These are phyloP conservation scores for Cytospora leucostoma DNA, from an alignment of 2,329 filamentous ascomycete genomes.

Conservation along the genomic window DNA sequence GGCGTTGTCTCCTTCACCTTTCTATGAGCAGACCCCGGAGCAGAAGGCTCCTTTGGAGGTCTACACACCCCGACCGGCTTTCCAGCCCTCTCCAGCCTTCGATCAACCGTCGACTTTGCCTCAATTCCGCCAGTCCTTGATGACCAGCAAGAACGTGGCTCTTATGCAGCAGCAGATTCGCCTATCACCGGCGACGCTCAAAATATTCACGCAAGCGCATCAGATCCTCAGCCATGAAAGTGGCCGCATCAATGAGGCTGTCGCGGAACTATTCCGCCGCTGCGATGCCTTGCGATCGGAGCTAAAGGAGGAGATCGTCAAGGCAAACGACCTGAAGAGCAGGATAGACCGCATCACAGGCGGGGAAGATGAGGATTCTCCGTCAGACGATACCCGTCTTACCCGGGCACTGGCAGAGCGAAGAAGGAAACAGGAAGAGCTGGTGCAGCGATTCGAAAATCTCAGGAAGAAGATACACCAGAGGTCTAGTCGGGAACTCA, in stretches of 20 bases:
- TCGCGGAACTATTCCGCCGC: conserved; percentile 71
- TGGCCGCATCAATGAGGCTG: conserved; percentile 66
- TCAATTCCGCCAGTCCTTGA: conserved; percentile 54
- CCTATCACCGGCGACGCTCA: conserved; percentile 69
- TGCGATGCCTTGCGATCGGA: conserved; percentile 70
- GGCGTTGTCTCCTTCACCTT: conserved; percentile 41
- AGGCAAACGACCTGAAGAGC: conserved; percentile 64
- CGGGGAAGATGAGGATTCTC: conserved; percentile 55
- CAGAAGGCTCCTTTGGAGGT: conserved; percentile 44
- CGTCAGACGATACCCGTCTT: conserved; percentile 57
- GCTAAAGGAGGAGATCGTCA: conserved; percentile 65
- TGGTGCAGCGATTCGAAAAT: conserved; percentile 61
- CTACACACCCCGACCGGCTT: conserved; percentile 66
- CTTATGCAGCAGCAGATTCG: conserved; percentile 67
- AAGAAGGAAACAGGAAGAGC: conserved; percentile 55
- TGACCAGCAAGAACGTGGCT: conserved; percentile 61
- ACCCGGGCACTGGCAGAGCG: conserved; percentile 59
- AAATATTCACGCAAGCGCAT: conserved; percentile 72
- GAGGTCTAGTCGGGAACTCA: conserved; percentile 53
- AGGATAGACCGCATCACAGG: conserved; percentile 68
- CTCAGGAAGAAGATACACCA: conserved; percentile 55
- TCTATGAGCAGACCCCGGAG: conserved; percentile 42
- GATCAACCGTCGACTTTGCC: conserved; percentile 40
- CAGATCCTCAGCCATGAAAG: conserved; percentile 71
- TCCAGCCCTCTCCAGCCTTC: conserved; percentile 63